These are phyloP conservation scores for Rhodamnia rubescens DNA, from an alignment of 345 rosid species.

Conservation along the genomic window DNA sequence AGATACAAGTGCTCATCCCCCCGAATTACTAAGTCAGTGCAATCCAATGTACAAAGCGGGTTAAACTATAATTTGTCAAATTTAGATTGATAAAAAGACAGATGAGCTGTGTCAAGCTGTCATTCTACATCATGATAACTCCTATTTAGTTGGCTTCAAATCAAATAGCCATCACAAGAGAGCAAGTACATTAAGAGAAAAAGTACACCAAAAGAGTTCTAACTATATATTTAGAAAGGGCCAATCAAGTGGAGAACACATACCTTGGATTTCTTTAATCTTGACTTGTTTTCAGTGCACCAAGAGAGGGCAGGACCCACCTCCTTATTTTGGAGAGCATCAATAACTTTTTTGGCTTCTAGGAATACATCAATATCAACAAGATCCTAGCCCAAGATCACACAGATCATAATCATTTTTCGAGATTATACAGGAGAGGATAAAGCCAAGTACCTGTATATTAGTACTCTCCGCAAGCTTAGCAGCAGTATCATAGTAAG, in stretches of 20 bases:
- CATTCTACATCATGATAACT: not conserved
- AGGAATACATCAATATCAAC: conserved; percentile 86
- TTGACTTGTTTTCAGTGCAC: conserved; percentile 86
- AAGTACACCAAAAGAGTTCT: not conserved
- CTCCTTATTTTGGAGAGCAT: conserved; percentile 75
- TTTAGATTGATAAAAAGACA: not conserved
- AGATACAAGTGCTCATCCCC: not conserved
- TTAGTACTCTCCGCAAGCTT: conserved; percentile 68
- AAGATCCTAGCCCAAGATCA: conserved; percentile 53
- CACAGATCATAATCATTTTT: not conserved
- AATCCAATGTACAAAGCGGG: not conserved
- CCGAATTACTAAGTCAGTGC: not conserved
- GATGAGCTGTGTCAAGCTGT: not conserved
- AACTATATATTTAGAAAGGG: not conserved
- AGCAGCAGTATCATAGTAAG: conserved; percentile 66
- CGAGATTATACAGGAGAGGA: not conserved
- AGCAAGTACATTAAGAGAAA: not conserved
- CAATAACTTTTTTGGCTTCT: conserved; percentile 80
- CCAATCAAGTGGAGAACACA: not conserved
- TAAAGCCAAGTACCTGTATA: conserved; percentile 38
- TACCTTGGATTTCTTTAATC: conserved; percentile 94
- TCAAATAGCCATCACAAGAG: not conserved
- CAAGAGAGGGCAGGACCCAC: conserved; percentile 79
- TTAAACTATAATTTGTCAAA: not conserved
- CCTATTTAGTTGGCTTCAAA: not conserved